Conservation (phyloP, 495 filamentous ascomycete genomes). For the Articulospora tetracladia region DNA sequence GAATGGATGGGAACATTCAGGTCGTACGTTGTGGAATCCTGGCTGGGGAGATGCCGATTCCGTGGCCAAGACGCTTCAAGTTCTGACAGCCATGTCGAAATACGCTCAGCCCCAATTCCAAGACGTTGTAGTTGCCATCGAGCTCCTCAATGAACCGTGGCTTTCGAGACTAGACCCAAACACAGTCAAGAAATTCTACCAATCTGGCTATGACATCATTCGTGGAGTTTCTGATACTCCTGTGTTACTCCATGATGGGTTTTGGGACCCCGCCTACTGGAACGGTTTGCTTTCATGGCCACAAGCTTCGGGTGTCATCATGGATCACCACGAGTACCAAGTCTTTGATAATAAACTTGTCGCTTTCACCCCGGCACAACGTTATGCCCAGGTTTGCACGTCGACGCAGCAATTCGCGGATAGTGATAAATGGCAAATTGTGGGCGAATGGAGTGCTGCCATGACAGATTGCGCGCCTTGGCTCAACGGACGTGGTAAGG, state of each 20-base stretch:
- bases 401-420: slow-evolving; percentile 42
- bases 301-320: neutral
- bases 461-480: neutral
- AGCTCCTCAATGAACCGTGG: slow-evolving; percentile 68
- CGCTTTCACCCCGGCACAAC: slow-evolving; percentile 28
- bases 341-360: neutral
- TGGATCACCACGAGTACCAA: neutral
- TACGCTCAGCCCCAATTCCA: slow-evolving; percentile 33
- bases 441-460: slow-evolving; percentile 55
- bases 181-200: slow-evolving; percentile 1
- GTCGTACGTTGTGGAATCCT: slow-evolving; percentile 31
- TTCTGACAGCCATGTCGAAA: neutral
- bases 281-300: neutral
- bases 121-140: slow-evolving; percentile 65
- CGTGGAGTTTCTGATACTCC: neutral
- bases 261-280: neutral
- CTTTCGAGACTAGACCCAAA: slow-evolving; percentile 43
- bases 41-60: neutral
- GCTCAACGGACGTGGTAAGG: neutral
- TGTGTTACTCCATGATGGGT: neutral
- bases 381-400: slow-evolving; percentile 45
- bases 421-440: slow-evolving; percentile 63
- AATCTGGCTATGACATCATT: neutral
- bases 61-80: neutral
- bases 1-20: slow-evolving; percentile 77